These are phyloP conservation scores for Podila verticillata DNA, from an alignment of 192 early-diverging fungal species.

Conservation along the genomic window DNA sequence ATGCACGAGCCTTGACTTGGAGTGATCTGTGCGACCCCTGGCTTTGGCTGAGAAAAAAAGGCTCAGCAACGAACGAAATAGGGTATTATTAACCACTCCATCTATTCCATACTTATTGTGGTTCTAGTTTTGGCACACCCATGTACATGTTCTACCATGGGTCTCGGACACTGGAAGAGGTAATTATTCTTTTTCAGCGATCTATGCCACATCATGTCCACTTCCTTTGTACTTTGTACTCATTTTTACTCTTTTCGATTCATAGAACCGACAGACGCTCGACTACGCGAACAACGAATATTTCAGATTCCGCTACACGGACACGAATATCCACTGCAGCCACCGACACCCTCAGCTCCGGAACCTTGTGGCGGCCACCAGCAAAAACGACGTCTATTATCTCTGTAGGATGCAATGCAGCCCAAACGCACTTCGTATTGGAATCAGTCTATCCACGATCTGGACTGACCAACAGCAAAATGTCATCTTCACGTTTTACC, in stretches of 20 bases:
- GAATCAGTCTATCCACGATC: not conserved
- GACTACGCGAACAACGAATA: conserved; percentile 27
- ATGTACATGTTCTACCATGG: conserved; percentile 4
- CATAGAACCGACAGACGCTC: conserved; percentile 23
- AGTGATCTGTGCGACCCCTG: too few relatives aligned
- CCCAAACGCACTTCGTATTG: not conserved
- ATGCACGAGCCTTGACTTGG: too few relatives aligned
- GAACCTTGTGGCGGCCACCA: conserved; percentile 34
- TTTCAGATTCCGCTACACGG: conserved; percentile 42
- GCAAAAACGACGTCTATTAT: conserved; percentile 48
- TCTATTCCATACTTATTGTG: not conserved
- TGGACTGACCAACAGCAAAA: too few relatives aligned
- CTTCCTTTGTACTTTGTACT: too few relatives aligned
- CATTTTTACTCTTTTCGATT: not conserved
- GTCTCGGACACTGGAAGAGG: conserved; percentile 1
- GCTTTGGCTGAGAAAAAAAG: too few relatives aligned
- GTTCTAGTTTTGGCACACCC: not conserved
- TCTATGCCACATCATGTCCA: too few relatives aligned
- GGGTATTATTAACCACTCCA: not conserved
- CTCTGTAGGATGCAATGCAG: conserved; percentile 11
- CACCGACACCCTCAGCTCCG: conserved; percentile 42
- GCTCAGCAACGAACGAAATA: too few relatives aligned
- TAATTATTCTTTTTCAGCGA: not conserved
- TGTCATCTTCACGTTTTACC: too few relatives aligned
- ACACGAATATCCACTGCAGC: conserved; percentile 39